A percentile compares a stretch with the other conserved stretches of the same genome.
Evolutionary conservation across 225 moss, liverwort and hornwort species (phyloP).

Genomic region (Pseudisothecium myosuroides): DNA sequence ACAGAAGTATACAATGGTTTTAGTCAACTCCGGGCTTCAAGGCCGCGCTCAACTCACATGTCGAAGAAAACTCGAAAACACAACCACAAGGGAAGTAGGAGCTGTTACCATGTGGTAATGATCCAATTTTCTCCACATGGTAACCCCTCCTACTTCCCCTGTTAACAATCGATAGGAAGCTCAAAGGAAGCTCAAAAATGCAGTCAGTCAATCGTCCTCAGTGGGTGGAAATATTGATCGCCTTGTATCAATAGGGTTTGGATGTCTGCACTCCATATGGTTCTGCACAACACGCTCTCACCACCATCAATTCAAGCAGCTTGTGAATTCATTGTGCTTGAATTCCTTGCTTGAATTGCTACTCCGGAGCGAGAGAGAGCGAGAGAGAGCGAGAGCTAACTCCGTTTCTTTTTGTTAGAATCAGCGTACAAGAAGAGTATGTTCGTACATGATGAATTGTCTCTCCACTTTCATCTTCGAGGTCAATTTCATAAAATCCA

Average conservation of each 20-base stretch:
- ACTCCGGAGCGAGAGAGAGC: too few species aligned
- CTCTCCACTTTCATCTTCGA: too few species aligned
- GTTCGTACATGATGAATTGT: neutral
- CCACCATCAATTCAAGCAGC: neutral
- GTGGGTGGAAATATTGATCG: neutral
- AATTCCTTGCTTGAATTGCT: too few species aligned
- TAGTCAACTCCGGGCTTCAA: neutral
- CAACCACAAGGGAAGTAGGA: too few species aligned
- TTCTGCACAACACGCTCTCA: neutral
- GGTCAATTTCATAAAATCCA: too few species aligned
- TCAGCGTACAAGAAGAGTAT: neutral
- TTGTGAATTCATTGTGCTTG: neutral
- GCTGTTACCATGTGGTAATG: too few species aligned
- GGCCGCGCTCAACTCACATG: neutral
- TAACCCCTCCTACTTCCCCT: too few species aligned
- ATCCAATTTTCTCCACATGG: too few species aligned
- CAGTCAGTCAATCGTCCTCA: neutral
- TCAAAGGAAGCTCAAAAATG: neutral
- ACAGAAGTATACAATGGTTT: neutral
- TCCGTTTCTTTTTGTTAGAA: too few species aligned
- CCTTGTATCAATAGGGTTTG: too few species aligned
- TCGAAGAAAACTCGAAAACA: neutral
- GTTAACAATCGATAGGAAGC: neutral
- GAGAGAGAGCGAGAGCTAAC: too few species aligned
- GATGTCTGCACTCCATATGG: neutral